Base-by-base conservation (phyloP, 192 early-diverging fungal genomes). In the Lobosporangium transversale region DNA sequence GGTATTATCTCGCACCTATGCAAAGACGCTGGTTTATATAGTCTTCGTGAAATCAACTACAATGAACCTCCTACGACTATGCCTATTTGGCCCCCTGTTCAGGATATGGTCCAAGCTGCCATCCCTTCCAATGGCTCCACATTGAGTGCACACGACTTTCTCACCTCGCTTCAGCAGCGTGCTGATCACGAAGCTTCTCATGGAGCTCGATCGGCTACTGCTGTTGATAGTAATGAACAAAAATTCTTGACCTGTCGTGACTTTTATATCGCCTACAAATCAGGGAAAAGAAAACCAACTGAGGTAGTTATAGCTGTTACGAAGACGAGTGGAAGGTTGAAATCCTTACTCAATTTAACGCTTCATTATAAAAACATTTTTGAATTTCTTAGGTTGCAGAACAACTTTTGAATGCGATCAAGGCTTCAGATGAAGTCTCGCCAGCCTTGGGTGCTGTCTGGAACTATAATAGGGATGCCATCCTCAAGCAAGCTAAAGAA, bases 401-500 rank as follows among this genome's bases (percentile, higher is more conserved):
- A 23, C 50, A 59, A 6, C 29, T 83, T 33, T 8, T 85, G 6
- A 53, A 50, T 1, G 30, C 35, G 17, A 44, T 82, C 14, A 33
- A 79, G 0, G 56, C 63, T 17, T 76, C 73, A 0, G 53, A 75
- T 12, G 31, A 60, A 54, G 8, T 58, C 32, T 18, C 42, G 24
- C 68, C 80, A n/a, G 33, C 65, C 1, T 32, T 81, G 43, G 62
- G 66, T 17, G 80, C 66, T 26, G 52, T 81, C 20, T 73, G 66
- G 57, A 68, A 63, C 33, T 79, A 64, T 42, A 40, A 70, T 14
- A 24, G 59, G 21, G 80, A 86, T 3, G 62, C 67, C 29, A 73
- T 83, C n/a, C 27, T 84, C 0, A 52, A 66, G 20, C 88, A 91
- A 51, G 89, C 90, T 1, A 55, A 59, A 12, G 85, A 43, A 12